Evolutionary conservation across 371 early-diverging fungal genomes (phyloP).

Genomic region (Mucor piriformis): DNA sequence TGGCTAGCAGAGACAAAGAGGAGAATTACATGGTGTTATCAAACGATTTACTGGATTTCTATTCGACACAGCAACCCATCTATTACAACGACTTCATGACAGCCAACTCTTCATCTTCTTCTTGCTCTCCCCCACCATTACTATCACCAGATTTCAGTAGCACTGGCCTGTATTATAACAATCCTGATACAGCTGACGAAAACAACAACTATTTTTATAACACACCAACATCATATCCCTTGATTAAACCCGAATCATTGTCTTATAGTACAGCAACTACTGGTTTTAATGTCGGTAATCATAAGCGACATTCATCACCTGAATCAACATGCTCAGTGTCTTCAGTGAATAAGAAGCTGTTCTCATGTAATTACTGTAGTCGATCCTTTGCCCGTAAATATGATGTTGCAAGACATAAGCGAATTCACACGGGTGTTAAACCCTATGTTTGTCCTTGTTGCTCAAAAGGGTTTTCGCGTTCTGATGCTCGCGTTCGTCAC

Average conservation of each 20-base stretch:
- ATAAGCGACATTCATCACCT: neutral
- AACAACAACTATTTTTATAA: neutral
- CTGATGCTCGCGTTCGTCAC: conserved; percentile 66
- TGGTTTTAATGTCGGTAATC: neutral
- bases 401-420: conserved; percentile 46
- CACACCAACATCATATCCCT: neutral
- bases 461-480: conserved; percentile 63
- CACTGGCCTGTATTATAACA: neutral
- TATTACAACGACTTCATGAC: neutral
- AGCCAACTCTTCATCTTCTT: neutral
- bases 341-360: conserved; percentile 7
- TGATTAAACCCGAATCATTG: neutral
- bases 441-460: conserved; percentile 64
- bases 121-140: neutral
- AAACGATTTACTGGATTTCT: neutral
- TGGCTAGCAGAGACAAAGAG: no score
- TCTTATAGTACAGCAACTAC: neutral
- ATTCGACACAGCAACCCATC: neutral
- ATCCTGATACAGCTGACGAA: no score
- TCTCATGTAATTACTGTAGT: conserved; percentile 4
- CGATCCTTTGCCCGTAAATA: conserved; percentile 45
- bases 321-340: neutral
- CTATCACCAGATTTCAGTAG: neutral
- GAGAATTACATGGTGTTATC: neutral
- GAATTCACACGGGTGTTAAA: conserved; percentile 66